Evolutionary conservation across 1,284 basidiomycete genomes (phyloP), one percentile per base, ranked within the genome.

Genomic region (Schizophyllum amplum): DNA sequence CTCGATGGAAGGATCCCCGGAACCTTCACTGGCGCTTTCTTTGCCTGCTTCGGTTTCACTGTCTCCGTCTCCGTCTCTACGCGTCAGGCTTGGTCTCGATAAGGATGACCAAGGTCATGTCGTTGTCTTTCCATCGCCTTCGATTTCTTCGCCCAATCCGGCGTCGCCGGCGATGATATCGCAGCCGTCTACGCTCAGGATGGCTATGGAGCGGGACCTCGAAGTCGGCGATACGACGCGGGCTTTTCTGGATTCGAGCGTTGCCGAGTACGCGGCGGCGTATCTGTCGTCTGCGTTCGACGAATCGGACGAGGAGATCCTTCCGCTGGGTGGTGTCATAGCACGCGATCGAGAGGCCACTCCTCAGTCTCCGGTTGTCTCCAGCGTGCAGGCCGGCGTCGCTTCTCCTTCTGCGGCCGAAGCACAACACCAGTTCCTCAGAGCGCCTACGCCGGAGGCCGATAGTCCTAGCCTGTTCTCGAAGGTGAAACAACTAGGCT

Each of bases 1-100:
- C 1, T 60, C 60, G 6, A 55, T 62, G 22, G 63, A 64, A 17
- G 51, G 61, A 23, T 58, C 54, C 47, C 61, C 61, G n/a, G 59
- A 59, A 17, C 59, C 54, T 49, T 61, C 25, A 56, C 57, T 25
- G 49, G 55, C 20, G 55, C 54, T 47, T 51, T 25, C 22, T 15
- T 48, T 48, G 15, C 33, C 20, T 22, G 24, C 4, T 51, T 57
- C 47, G 15, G 57, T 59, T 58, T 33, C 60, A 1, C 50, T 62
- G 11, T 56, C 57, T 46, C 56, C 59, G 49, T 57, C 61, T 3
- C 57, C 59, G 24, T 50, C 48, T 9, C 48, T 50, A 20, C 21
- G 48, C 24, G 21, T 22, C 21, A 21, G 21, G 20, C 24, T 50
- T 24, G 24, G 48, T 9, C 24, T 24, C 5, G 48, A 50, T 20